Evolutionary conservation across 2,329 filamentous ascomycete species (phyloP).

Genomic region (Penicillium hesseltinei): DNA sequence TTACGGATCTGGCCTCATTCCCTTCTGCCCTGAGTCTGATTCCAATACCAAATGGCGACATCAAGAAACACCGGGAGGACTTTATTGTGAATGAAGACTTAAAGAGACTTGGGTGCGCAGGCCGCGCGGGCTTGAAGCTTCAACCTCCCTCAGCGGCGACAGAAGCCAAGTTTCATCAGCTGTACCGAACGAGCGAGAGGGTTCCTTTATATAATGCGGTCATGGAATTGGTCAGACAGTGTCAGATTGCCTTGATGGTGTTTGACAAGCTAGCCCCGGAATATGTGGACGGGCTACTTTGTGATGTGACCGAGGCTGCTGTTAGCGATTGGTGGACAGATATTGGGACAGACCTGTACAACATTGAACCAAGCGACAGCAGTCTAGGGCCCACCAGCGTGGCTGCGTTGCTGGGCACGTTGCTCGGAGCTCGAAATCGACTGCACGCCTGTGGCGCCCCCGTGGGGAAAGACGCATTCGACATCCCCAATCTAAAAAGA

Average conservation of each 20-base stretch:
- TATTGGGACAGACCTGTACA: slow-evolving; percentile 87
- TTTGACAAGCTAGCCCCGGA: slow-evolving; percentile 85
- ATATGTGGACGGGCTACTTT: slow-evolving; percentile 88
- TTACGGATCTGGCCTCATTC: slow-evolving; percentile 89
- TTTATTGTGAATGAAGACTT: slow-evolving; percentile 95
- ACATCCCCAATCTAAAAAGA: slow-evolving; percentile 75
- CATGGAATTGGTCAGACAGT: slow-evolving; percentile 84
- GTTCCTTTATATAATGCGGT: slow-evolving; percentile 76
- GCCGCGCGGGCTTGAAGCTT: slow-evolving; percentile 79
- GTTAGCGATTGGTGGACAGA: slow-evolving; percentile 96
- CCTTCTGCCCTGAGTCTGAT: slow-evolving; percentile 93
- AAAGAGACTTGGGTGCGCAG: slow-evolving; percentile 88
- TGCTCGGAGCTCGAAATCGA: slow-evolving; percentile 87
- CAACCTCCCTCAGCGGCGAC: slow-evolving; percentile 75
- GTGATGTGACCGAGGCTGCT: slow-evolving; percentile 86
- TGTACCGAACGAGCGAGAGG: slow-evolving; percentile 83
- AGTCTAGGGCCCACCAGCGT: slow-evolving; percentile 91
- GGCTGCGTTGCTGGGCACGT: slow-evolving; percentile 77
- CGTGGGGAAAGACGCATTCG: slow-evolving; percentile 87
- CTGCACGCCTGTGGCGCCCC: slow-evolving; percentile 81
- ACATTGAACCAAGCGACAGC: slow-evolving; percentile 87
- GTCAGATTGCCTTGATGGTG: slow-evolving; percentile 81
- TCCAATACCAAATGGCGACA: slow-evolving; percentile 79
- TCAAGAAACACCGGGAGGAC: slow-evolving; percentile 72
- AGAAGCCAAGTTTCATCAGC: slow-evolving; percentile 83